A percentile compares a stretch with the other conserved stretches of the same genome.
Conservation (phyloP, 2,329 filamentous ascomycete species). For the Dactylellina leptospora region DNA sequence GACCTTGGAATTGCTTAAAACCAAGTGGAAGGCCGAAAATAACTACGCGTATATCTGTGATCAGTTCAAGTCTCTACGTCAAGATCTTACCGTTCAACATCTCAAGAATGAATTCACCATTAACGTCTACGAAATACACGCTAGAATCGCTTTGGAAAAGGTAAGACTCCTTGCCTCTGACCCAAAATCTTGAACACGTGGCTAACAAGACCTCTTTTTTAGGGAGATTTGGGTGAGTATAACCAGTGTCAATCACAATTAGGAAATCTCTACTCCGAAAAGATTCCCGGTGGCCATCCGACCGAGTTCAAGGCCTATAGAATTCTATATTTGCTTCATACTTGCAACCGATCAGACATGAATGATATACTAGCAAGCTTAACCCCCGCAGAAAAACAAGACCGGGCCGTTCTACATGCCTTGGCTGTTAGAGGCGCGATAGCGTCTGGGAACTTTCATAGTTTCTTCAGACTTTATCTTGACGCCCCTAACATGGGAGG, state of each 20-base stretch:
- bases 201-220: conserved; percentile 21
- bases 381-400: conserved; percentile 94
- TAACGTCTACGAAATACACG: conserved; percentile 95
- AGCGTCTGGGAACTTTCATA: conserved; percentile 95
- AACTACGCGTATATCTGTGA: conserved; percentile 99
- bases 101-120: conserved; percentile 98
- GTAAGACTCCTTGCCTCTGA: conserved; percentile 48
- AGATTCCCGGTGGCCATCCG: conserved; percentile 80
- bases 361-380: conserved; percentile 99
- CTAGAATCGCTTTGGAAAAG: conserved; percentile 95
- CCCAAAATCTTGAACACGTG: background rate
- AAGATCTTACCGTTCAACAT: conserved; percentile 97
- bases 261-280: conserved; percentile 85
- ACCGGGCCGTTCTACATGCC: conserved; percentile 85
- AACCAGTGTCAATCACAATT: conserved; percentile 99
- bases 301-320: conserved; percentile 99
- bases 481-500: conserved; percentile 96
- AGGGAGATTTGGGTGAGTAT: conserved; percentile 99
- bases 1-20: conserved; percentile 86
- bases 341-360: conserved; percentile 95
- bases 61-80: conserved; percentile 97
- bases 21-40: conserved; percentile 90
- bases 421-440: conserved; percentile 88
- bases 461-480: conserved; percentile 94
- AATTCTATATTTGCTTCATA: conserved; percentile 99